Percentiles rank a stretch among this genome's conserved stretches.
Evolutionary conservation across 2,329 filamentous ascomycete species (phyloP).

Genomic region (Calonectria multiphialidica): DNA sequence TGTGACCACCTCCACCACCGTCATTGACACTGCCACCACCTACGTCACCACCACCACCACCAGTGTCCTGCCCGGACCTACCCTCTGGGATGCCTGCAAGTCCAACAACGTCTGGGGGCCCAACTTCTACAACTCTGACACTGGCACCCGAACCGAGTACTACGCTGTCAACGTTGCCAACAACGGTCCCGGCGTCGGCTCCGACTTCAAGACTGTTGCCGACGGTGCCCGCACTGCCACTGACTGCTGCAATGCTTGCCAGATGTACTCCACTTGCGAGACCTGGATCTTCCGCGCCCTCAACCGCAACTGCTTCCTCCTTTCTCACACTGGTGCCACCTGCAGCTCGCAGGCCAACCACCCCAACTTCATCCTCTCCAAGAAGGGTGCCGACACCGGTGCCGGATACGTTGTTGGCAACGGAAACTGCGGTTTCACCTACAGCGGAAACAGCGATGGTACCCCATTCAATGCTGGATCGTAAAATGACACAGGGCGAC

Average conservation of each 20-base stretch:
- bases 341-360: neutral
- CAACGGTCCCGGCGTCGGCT: neutral
- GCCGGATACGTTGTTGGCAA: neutral
- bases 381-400: neutral
- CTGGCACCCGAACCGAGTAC: too few relatives aligned
- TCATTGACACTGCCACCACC: neutral
- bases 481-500: too few relatives aligned
- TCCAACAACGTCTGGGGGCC: neutral
- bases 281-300: neutral
- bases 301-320: neutral
- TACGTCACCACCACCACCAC: neutral
- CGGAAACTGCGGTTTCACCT: neutral
- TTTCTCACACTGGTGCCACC: neutral
- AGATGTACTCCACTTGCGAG: neutral
- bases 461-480: neutral
- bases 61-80: neutral
- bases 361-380: neutral
- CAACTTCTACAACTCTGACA: neutral
- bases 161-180: neutral
- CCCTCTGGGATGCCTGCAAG: neutral
- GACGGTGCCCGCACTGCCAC: neutral
- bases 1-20: neutral
- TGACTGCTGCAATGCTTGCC: neutral
- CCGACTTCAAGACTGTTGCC: neutral
- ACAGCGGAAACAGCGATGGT: neutral